Percentiles rank a stretch among this genome's conserved stretches.
Conservation (phyloP, 2,329 filamentous ascomycete genomes). For the Blastomyces percursus region DNA sequence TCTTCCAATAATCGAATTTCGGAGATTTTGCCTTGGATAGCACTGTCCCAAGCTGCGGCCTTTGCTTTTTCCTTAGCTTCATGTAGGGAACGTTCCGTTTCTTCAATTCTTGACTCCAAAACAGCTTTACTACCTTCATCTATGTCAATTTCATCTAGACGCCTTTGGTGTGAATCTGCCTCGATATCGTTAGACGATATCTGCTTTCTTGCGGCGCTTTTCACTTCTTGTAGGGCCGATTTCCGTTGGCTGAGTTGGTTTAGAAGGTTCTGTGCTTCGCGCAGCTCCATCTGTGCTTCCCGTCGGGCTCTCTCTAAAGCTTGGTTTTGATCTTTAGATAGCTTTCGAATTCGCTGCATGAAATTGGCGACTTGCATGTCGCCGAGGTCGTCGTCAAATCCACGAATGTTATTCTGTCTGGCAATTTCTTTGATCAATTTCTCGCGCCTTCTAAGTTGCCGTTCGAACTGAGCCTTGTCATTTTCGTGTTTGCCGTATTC, state of each 20-base stretch:
- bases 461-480: constrained; percentile 76
- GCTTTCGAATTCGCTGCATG: constrained; percentile 62
- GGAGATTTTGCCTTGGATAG: constrained; percentile 55
- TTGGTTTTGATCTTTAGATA: constrained; percentile 66
- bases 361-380: constrained; percentile 66
- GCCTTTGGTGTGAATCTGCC: constrained; percentile 52
- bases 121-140: constrained; percentile 77
- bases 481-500: constrained; percentile 64
- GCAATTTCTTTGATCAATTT: constrained; percentile 69
- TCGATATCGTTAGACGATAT: constrained; percentile 65
- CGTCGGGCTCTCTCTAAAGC: constrained; percentile 63
- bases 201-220: constrained; percentile 59
- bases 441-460: constrained; percentile 60
- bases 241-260: constrained; percentile 64
- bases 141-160: constrained; percentile 60
- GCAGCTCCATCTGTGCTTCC: constrained; percentile 62
- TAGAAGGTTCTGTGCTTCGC: constrained; percentile 59
- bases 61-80: constrained; percentile 54
- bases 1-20: constrained; percentile 60
- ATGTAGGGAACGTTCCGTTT: constrained; percentile 53
- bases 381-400: constrained; percentile 68
- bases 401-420: constrained; percentile 64
- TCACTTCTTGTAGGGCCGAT: constrained; percentile 61
- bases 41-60: constrained; percentile 56
- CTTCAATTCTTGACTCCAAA: constrained; percentile 61